phyloP scores from a whole-genome alignment of 2,329 filamentous ascomycete genomes.

The Verticillium longisporum region DNA sequence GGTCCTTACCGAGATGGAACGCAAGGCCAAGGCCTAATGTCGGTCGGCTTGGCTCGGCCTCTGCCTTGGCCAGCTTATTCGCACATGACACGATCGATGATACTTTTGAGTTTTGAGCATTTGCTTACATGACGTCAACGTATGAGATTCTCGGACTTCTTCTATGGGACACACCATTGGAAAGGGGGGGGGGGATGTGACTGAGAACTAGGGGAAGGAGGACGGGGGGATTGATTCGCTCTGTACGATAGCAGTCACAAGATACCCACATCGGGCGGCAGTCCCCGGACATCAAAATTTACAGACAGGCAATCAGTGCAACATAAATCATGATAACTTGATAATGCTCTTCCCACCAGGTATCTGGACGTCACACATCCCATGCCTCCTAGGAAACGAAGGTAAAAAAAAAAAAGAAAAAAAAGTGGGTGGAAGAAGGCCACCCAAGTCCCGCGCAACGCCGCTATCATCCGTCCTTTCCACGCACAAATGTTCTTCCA shows the following conservation, averaged over 20 bases:
- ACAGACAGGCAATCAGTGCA: neutral
- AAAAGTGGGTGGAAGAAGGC: slow-evolving; percentile 3
- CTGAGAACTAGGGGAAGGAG: too few species aligned
- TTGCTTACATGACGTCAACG: too few species aligned
- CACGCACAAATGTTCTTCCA: slow-evolving; percentile 3
- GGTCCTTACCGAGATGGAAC: slow-evolving; percentile 55
- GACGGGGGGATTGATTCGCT: slow-evolving; percentile 3
- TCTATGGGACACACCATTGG: too few species aligned
- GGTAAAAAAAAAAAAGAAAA: slow-evolving; percentile 12
- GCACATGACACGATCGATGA: too few species aligned
- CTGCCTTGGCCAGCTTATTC: too few species aligned
- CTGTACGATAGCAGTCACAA: slow-evolving; percentile 14
- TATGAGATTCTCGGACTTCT: too few species aligned
- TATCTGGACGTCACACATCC: slow-evolving; percentile 27
- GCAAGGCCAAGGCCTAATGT: neutral
- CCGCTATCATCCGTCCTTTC: slow-evolving; percentile 5
- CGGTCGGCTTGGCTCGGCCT: too few species aligned
- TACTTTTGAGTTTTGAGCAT: too few species aligned
- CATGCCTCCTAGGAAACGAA: slow-evolving; percentile 26
- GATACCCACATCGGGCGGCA: neutral
- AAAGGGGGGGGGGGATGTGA: slow-evolving; percentile 12
- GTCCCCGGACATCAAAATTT: neutral
- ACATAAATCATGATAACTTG: neutral
- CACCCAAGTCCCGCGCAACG: slow-evolving; percentile 15
- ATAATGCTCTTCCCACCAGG: slow-evolving; percentile 14